Base-by-base conservation (phyloP, 495 filamentous ascomycete genomes). In the Penicillium bovifimosum region DNA sequence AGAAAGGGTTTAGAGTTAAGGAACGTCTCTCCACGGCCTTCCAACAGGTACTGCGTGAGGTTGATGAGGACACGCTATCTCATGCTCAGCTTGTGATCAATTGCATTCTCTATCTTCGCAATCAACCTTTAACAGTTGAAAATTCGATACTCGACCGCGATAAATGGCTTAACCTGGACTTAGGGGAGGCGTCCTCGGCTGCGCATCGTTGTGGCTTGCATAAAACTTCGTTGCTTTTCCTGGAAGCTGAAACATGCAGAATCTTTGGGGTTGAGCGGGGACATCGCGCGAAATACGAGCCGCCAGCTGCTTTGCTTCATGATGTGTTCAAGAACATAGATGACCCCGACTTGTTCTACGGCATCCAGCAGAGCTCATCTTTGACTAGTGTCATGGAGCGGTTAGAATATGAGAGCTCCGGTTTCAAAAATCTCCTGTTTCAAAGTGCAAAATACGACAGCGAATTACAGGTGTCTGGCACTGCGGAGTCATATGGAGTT, bases 311-410 rank as follows among this genome's bases (percentile, higher is more conserved):
- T 8, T 73, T 93, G 14, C 66, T 96, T 6, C 77, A 96, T 52
- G 72, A 80, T 8, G 87, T 97, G 2, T 98, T 90, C 64, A 85
- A 86, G 66, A 88, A 89, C 51, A 86, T 97, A 33, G 91, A 96
- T 66, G 93, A 98, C 64, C 91, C 91, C 11, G 93, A 98, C 63
- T 83, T 91, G 14, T 97, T 91, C 65, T 97, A 98, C 60, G 93
- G 93, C n/a, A 84, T 97, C 17, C 79, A 86, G 41, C 87, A 95
- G 64, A 80, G 78, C 18, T 80, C 89, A 9, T 87, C 82, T 41
- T 70, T 98, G 35, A 73, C 77, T 13, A 86, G 86, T 0, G 85
- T 96, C 7, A 76, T 96, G 56, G 81, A 86, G 24, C 83, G 85
- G 26, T 77, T 96, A n/a, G 91, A 96, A 58, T 92, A 96, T 61